Evolutionary conservation across 2,329 filamentous ascomycete species (phyloP).

Genomic region (Arthrobotrys iridis): DNA sequence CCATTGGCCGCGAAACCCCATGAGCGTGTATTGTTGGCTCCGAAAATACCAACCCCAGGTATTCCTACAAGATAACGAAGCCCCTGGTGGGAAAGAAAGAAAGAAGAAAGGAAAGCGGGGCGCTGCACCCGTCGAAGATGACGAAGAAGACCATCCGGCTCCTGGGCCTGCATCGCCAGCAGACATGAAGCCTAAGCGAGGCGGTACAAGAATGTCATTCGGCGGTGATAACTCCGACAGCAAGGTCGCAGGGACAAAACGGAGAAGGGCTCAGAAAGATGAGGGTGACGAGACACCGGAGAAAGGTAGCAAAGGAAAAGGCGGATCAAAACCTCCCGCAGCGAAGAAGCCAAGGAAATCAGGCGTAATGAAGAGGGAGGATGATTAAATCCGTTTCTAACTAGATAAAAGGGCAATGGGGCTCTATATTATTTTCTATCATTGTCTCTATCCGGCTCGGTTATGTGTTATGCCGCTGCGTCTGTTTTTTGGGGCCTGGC

Average conservation of each 20-base stretch:
- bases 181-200: conserved; percentile 41
- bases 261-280: conserved; percentile 46
- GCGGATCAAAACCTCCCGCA: conserved; percentile 44
- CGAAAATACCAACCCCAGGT: conserved; percentile 83
- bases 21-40: conserved; percentile 96
- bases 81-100: conserved; percentile 59
- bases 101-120: conserved; percentile 60
- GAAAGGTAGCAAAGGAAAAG: conserved; percentile 28
- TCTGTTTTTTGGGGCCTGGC: conserved; percentile 1
- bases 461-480: conserved; percentile 9
- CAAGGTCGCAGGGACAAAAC: conserved; percentile 44
- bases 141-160: conserved; percentile 36
- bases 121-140: conserved; percentile 38
- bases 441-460: background rate
- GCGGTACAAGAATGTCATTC: conserved; percentile 50
- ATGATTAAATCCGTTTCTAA: conserved; percentile 21
- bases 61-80: conserved; percentile 80
- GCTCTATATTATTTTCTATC: background rate
- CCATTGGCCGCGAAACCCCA: conserved; percentile 75
- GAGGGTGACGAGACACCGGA: conserved; percentile 51
- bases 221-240: conserved; percentile 12
- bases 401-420: background rate
- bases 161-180: conserved; percentile 37
- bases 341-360: conserved; percentile 52
- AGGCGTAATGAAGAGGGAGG: conserved; percentile 28